These are phyloP conservation scores for Arthroderma sp. DNA, from an alignment of 2,329 filamentous ascomycete species.

Conservation along the genomic window DNA sequence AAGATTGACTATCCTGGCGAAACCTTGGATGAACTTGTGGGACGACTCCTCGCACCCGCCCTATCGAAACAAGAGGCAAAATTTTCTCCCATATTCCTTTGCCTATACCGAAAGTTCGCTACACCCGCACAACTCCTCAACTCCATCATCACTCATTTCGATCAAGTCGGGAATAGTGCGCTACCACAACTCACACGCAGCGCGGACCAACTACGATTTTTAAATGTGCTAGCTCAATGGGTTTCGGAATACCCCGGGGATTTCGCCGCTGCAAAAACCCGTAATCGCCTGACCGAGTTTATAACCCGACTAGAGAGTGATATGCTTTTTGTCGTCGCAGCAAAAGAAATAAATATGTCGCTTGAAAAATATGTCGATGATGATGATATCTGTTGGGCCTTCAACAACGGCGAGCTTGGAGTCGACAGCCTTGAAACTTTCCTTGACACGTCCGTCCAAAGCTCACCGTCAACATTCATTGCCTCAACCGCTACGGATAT, in stretches of 20 bases:
- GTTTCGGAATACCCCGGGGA: slow-evolving; percentile 81
- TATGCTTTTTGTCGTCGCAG: slow-evolving; percentile 70
- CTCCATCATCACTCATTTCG: slow-evolving; percentile 50
- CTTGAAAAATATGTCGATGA: slow-evolving; percentile 68
- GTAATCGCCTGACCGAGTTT: slow-evolving; percentile 60
- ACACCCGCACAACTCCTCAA: slow-evolving; percentile 65
- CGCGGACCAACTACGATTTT: slow-evolving; percentile 67
- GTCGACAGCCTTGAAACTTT: slow-evolving; percentile 29
- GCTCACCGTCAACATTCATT: slow-evolving; percentile 24
- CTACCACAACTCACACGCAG: slow-evolving; percentile 65
- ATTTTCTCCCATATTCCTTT: slow-evolving; percentile 78
- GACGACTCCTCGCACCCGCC: slow-evolving; percentile 69
- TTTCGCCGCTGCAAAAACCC: slow-evolving; percentile 67
- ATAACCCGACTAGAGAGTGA: slow-evolving; percentile 60
- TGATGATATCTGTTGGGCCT: slow-evolving; percentile 89
- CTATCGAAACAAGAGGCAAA: slow-evolving; percentile 80
- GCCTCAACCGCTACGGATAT: slow-evolving; percentile 19
- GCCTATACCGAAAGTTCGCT: slow-evolving; percentile 86
- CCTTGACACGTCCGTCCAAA: slow-evolving; percentile 29
- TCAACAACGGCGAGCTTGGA: slow-evolving; percentile 47
- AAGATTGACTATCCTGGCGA: slow-evolving; percentile 25
- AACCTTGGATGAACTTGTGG: slow-evolving; percentile 58
- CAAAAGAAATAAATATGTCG: slow-evolving; percentile 70
- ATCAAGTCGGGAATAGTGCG: slow-evolving; percentile 60
- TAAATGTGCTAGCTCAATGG: slow-evolving; percentile 80